These are phyloP conservation scores for Penicillium roqueforti DNA, from an alignment of 495 filamentous ascomycete species.

Conservation along the genomic window DNA sequence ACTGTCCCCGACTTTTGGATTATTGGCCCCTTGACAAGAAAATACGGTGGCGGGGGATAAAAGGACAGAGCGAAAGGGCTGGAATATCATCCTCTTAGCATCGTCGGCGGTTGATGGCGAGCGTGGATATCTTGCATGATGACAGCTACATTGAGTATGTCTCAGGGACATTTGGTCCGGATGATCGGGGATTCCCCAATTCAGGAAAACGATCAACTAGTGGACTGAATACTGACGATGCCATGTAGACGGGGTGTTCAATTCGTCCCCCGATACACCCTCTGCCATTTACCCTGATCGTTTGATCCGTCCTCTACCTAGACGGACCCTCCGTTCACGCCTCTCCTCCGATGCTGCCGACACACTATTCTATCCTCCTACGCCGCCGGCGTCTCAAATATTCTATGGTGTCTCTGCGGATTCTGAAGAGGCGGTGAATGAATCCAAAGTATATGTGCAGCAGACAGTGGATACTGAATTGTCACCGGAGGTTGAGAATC, in stretches of 20 bases:
- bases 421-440: constrained; percentile 35
- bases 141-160: constrained; percentile 50
- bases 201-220: constrained; percentile 22
- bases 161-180: constrained; percentile 21
- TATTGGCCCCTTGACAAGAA: constrained; percentile 10
- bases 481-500: constrained; percentile 45
- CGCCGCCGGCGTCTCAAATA: constrained; percentile 60
- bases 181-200: constrained; percentile 13
- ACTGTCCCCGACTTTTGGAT: constrained; percentile 1
- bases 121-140: constrained; percentile 38
- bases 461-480: constrained; percentile 41
- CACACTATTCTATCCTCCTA: constrained; percentile 74
- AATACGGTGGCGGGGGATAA: constrained; percentile 23
- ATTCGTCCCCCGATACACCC: constrained; percentile 64
- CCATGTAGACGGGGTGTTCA: constrained; percentile 47
- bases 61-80: constrained; percentile 12
- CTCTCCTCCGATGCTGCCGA: constrained; percentile 79
- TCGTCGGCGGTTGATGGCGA: constrained; percentile 34
- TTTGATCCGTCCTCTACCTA: constrained; percentile 90
- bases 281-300: constrained; percentile 79
- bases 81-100: constrained; percentile 14
- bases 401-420: constrained; percentile 69
- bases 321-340: constrained; percentile 76
- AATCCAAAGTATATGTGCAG: constrained; percentile 46
- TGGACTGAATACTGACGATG: constrained; percentile 41